Conservation (phyloP, 768 basidiomycete species). For the Phylloporus sp. region DNA sequence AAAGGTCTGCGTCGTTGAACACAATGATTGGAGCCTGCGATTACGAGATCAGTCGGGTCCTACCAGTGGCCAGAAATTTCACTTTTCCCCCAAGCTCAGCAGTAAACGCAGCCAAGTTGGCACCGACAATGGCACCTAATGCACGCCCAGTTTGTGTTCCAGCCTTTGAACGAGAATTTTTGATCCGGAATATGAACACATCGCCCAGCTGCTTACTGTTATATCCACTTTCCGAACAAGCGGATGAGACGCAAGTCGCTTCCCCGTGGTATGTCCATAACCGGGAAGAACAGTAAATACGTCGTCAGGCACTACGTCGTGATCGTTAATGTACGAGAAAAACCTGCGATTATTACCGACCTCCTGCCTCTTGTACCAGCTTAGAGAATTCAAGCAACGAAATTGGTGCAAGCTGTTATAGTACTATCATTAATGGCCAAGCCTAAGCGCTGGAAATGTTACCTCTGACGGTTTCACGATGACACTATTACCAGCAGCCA, state of each 20-base stretch:
- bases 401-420: conserved; percentile 63
- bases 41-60: conserved; percentile 1
- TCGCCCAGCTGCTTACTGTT: conserved; percentile 48
- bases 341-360: conserved; percentile 35
- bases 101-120: conserved; percentile 70
- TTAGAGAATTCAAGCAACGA: conserved; percentile 74
- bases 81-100: conserved; percentile 89
- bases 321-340: neutral
- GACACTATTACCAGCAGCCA: conserved; percentile 82
- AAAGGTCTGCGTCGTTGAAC: conserved; percentile 73
- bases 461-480: conserved; percentile 83
- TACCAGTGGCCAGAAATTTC: neutral
- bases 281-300: conserved; percentile 75
- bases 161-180: conserved; percentile 42
- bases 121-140: conserved; percentile 68
- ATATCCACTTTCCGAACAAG: conserved; percentile 78
- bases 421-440: neutral
- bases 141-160: conserved; percentile 75
- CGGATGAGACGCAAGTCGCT: conserved; percentile 59
- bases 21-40: conserved; percentile 77
- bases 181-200: neutral
- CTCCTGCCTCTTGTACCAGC: conserved; percentile 60
- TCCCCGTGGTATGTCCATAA: conserved; percentile 61
- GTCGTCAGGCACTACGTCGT: conserved; percentile 61
- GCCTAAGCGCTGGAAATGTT: neutral